Percentiles rank a stretch among this genome's conserved stretches.
phyloP scores from a whole-genome alignment of 352 stramenopile species.

The Pythium pectinolyticum region DNA sequence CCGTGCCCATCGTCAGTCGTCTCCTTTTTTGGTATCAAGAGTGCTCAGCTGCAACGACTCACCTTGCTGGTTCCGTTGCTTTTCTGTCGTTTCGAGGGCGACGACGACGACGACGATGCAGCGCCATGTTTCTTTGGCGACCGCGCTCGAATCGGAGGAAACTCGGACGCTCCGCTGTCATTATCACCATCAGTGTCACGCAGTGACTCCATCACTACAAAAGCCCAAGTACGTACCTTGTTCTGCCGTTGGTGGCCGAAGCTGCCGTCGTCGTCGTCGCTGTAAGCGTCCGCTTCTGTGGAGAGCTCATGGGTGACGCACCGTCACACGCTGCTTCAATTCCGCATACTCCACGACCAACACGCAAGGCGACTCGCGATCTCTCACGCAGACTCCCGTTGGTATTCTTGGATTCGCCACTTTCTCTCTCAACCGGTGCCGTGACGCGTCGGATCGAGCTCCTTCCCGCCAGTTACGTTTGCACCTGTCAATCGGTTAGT shows the following conservation, averaged over 20 bases:
- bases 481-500: slow-evolving; percentile 6
- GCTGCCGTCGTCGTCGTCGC: neutral
- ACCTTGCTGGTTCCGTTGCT: slow-evolving; percentile 4
- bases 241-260: neutral
- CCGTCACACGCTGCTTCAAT: no score
- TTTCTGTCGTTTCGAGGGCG: slow-evolving; percentile 5
- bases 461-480: slow-evolving; percentile 2
- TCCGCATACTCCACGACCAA: no score
- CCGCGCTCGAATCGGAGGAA: slow-evolving; percentile 24
- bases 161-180: slow-evolving; percentile 5
- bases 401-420: slow-evolving; percentile 14
- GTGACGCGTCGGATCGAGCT: neutral
- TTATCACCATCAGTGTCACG: neutral
- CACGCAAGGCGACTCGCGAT: neutral
- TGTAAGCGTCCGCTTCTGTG: slow-evolving; percentile 2
- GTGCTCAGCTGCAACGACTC: no score
- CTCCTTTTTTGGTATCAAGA: neutral
- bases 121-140: slow-evolving; percentile 28
- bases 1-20: neutral
- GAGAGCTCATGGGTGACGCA: slow-evolving; percentile 17
- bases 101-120: neutral
- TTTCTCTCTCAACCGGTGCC: neutral
- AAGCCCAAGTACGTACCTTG: neutral
- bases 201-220: no score
- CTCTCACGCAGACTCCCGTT: neutral